These are phyloP conservation scores for Paramecium caudatum DNA, from an alignment of 73 alveolate species.

Conservation along the genomic window DNA sequence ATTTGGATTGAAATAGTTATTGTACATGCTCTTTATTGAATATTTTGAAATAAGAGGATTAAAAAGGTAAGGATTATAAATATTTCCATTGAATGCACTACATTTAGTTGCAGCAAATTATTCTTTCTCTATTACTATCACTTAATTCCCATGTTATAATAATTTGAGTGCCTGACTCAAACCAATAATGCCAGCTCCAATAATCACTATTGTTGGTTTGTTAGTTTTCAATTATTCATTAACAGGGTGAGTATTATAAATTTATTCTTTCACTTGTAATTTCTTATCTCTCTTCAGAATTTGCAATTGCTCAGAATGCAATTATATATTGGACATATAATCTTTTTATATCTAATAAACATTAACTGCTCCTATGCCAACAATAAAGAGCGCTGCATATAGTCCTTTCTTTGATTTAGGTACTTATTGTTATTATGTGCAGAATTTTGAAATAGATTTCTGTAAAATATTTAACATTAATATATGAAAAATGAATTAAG, in stretches of 20 bases:
- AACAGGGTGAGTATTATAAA: not conserved
- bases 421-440: not conserved
- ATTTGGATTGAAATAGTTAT: not conserved
- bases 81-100: constrained; percentile 14
- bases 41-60: constrained; percentile 3
- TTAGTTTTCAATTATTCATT: not conserved
- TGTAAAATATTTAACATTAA: not conserved
- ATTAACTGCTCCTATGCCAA: not conserved
- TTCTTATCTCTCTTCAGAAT: not conserved
- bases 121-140: constrained; percentile 13
- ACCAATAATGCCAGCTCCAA: constrained; percentile 50
- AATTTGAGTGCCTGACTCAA: constrained; percentile 28
- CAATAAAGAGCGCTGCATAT: not conserved
- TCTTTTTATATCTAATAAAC: not conserved
- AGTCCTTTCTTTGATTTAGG: not conserved
- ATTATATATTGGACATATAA: constrained; percentile 5
- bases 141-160: not conserved
- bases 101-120: not conserved
- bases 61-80: constrained; percentile 39
- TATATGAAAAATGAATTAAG: not conserved
- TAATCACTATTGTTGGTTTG: not conserved
- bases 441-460: too few relatives aligned
- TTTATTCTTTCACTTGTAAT: not conserved
- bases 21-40: constrained; percentile 5
- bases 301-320: not conserved